Evolutionary conservation across 2,329 filamentous ascomycete species (phyloP), one percentile per base, ranked within the genome.

Genomic region (Trichoderma arundinaceum): DNA sequence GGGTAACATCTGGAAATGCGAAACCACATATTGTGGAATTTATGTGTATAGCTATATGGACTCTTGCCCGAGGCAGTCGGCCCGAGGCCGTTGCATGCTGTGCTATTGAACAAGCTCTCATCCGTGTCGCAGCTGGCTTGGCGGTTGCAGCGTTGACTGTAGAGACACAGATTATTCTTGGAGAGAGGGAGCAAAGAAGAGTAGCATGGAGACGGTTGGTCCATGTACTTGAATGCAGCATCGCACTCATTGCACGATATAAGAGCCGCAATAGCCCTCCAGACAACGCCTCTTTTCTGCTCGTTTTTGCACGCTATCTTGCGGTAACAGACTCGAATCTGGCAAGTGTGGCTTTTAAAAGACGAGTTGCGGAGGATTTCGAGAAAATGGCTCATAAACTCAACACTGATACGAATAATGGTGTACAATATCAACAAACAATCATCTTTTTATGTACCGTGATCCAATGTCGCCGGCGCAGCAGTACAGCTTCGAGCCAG

Each of bases 391-490:
- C 68, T 38, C 60, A 60, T 22, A 65, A 61, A 53, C 57, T 70
- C 33, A 66, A 68, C 32, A 54, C 46, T 10, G 52, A 68, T 35
- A 61, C 67, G 13, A 68, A 70, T 49, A 58, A 64, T 5, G 54
- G 53, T 39, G 17, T 58, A 41, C 69, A 71, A 44, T 75, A 76
- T 63, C 71, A 64, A 6, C 72, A 75, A 39, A 69, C 78, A 0
- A 71, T 79, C 5, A 70, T 74, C 1, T 75, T 86, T 43, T 71
- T 82, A 35, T 80, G 80, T 65, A 80, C 78, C 7, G 73, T 85
- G 10, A 80, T 83, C 2, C 79, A 82, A 38, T 81, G 77, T 68
- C 84, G 82, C 68, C 78, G 81, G 15, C 80, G 81, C 65, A 75
- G 77, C 22, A 76, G 78, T 17, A 73, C 76, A 33, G 73, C 79